Percentiles rank a stretch among this genome's conserved stretches.
phyloP scores from a whole-genome alignment of 352 stramenopile genomes.

The Peronospora destructor region DNA sequence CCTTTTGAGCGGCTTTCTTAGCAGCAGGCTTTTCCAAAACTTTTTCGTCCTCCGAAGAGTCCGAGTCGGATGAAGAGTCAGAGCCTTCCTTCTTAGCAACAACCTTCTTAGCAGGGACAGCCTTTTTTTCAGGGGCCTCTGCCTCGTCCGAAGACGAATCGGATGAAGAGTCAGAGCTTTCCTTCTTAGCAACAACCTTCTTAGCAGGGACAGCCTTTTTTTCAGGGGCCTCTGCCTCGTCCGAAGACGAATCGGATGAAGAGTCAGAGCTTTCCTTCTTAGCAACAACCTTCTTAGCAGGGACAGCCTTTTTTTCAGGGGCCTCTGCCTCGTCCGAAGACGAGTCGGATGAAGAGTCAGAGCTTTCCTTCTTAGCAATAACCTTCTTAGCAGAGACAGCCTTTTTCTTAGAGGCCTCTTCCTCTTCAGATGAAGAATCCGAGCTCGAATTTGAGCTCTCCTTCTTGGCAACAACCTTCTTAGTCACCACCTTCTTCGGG shows the following conservation, averaged over 20 bases:
- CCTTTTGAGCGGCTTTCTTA: slow-evolving; percentile 33
- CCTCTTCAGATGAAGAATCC: slow-evolving; percentile 30
- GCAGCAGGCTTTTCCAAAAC: slow-evolving; percentile 23
- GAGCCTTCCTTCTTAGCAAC: slow-evolving; percentile 41
- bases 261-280: slow-evolving; percentile 50
- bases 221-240: slow-evolving; percentile 40
- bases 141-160: slow-evolving; percentile 65
- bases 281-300: slow-evolving; percentile 37
- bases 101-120: slow-evolving; percentile 19
- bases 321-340: slow-evolving; percentile 37
- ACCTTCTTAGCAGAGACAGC: slow-evolving; percentile 33
- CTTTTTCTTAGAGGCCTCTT: slow-evolving; percentile 40
- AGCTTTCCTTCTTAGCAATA: slow-evolving; percentile 39
- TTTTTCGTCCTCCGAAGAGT: slow-evolving; percentile 48
- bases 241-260: slow-evolving; percentile 52
- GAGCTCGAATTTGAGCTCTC: slow-evolving; percentile 28
- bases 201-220: slow-evolving; percentile 10
- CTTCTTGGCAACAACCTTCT: slow-evolving; percentile 35
- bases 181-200: slow-evolving; percentile 8
- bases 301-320: slow-evolving; percentile 37
- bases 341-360: slow-evolving; percentile 28
- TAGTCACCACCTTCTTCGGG: slow-evolving; percentile 27
- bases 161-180: slow-evolving; percentile 33
- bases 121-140: slow-evolving; percentile 29
- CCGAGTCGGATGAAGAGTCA: slow-evolving; percentile 32